Base-by-base conservation (phyloP, 192 early-diverging fungal species). In the Lunasporangiospora selenospora region DNA sequence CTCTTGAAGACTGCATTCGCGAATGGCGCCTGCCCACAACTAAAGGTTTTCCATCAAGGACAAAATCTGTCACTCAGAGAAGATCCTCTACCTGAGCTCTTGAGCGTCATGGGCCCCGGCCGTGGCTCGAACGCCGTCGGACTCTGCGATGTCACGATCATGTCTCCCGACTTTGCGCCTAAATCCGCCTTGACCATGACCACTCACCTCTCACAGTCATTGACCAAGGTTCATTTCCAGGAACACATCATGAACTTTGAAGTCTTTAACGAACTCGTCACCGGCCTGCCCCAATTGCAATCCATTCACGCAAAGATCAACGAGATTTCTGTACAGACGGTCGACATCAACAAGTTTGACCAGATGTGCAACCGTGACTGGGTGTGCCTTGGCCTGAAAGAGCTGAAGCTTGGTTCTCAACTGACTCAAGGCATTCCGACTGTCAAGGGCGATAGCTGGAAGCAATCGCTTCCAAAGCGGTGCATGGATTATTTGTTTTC, bases 131-230 rank as follows among this genome's bases (percentile, higher is more conserved):
- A 55, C 39, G 53, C 53, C 38, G 53, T 41, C 21, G 53, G 53
- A 42, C 53, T 55, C 53, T 13, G 9, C 16, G 31, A 55, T 41
- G 42, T 55, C 27, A n/a, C 2, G 24, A 55, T 55, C 39, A 42
- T n/a, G 2, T 55, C 53, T 39, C 1, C 6, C 39, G 26, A 41
- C 4, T 55, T 55, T 39, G 31, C 29, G 39, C 26, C 39, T 15
- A 39, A 55, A 55, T 55, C 53, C 38, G 53, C 53, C 15, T 41
- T 55, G 53, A 39, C 53, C 39, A 55, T 55, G 53, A 55, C 53
- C n/a, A 29, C 27, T 30, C 39, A 55, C 30, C 53, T 55, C 53
- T 39, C 53, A 8, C 8, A 18, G 38, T 55, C 39, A 13, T 42
- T 55, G 39, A 42, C 53, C 38, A 39, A 55, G 19, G 39, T 55